A percentile compares a stretch with the other conserved stretches of the same genome.
Conservation (phyloP, 2,329 filamentous ascomycete species). For the Ophiostoma sp. region DNA sequence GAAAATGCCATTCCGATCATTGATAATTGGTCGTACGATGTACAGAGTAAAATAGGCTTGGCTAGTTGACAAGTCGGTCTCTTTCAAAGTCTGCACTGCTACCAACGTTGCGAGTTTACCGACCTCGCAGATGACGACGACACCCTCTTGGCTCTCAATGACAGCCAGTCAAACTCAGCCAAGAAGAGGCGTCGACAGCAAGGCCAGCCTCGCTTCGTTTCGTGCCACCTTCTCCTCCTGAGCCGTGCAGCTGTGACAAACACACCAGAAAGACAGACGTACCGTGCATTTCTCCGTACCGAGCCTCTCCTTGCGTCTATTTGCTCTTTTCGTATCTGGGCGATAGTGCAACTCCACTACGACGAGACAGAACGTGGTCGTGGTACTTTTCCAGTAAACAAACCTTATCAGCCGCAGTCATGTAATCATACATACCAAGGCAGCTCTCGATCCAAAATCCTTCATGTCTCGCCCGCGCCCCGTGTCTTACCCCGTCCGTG, state of each 20-base stretch:
- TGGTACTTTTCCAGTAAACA: slow-evolving; percentile 6
- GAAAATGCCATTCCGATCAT: background rate
- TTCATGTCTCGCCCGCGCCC: background rate
- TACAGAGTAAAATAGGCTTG: too few relatives aligned
- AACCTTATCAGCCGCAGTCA: background rate
- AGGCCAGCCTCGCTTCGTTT: background rate
- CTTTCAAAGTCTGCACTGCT: background rate
- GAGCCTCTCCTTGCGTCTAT: background rate
- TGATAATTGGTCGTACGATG: background rate
- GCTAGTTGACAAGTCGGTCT: background rate
- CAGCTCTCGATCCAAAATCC: background rate
- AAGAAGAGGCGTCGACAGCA: background rate
- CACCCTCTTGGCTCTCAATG: background rate
- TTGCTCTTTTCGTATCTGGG: background rate
- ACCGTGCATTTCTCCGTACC: background rate
- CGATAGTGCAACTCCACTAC: background rate
- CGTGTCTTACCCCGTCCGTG: background rate
- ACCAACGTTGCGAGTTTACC: background rate
- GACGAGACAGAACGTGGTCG: slow-evolving; percentile 2
- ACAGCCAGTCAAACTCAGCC: background rate
- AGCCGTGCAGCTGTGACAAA: background rate
- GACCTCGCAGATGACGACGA: background rate
- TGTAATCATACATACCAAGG: background rate
- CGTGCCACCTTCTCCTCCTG: background rate
- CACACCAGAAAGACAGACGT: background rate